These are phyloP conservation scores for Dictyostelium firmibasis DNA, from an alignment of 78 protist species.

Conservation along the genomic window DNA sequence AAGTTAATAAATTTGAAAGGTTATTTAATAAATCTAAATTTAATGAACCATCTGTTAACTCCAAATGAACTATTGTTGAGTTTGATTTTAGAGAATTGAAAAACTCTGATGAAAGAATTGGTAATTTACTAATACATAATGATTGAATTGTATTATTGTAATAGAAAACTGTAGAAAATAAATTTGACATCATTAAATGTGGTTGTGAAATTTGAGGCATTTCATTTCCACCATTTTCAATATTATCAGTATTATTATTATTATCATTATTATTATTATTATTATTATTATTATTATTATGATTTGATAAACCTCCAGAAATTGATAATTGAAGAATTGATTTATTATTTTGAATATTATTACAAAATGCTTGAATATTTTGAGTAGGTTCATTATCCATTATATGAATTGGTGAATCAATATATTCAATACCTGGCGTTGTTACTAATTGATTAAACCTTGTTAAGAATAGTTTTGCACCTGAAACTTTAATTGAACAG, in stretches of 20 bases:
- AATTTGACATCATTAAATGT: not conserved
- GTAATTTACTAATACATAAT: not conserved
- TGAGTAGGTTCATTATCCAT: not conserved
- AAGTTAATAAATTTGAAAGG: not conserved
- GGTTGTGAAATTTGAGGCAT: not conserved
- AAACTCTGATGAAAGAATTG: not conserved
- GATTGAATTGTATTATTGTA: not conserved
- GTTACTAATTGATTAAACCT: not conserved
- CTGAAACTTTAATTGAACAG: not conserved
- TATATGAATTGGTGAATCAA: not conserved
- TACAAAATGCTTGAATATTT: not conserved
- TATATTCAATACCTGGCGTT: not conserved
- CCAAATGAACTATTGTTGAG: not conserved
- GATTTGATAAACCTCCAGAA: not conserved
- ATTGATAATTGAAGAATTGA: not conserved
- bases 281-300: not conserved
- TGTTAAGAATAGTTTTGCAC: not conserved
- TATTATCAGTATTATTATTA: no score
- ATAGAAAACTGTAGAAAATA: constrained; percentile 11
- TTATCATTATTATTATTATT: no score
- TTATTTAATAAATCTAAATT: not conserved
- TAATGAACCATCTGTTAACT: constrained; percentile 4
- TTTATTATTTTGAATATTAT: not conserved
- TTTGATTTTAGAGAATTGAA: not conserved
- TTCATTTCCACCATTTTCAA: no score